These are phyloP conservation scores for Pholiota conissans DNA, from an alignment of 768 basidiomycete species.

Conservation along the genomic window DNA sequence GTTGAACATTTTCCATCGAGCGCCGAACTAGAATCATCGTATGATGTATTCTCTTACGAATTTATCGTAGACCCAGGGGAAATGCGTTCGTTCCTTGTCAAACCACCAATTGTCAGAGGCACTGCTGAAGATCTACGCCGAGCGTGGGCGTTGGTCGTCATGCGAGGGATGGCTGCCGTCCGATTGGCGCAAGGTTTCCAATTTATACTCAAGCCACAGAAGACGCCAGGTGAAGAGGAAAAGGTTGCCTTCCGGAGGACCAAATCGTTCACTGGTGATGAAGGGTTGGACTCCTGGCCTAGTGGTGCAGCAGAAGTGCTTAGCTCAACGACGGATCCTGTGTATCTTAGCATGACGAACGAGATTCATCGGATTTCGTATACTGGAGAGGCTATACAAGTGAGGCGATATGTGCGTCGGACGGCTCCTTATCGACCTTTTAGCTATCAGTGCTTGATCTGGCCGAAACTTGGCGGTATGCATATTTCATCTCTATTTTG, in stretches of 20 bases:
- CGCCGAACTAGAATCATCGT: slow-evolving; percentile 72
- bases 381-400: slow-evolving; percentile 87
- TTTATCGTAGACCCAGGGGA: slow-evolving; percentile 84
- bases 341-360: slow-evolving; percentile 93
- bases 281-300: slow-evolving; percentile 56
- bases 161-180: slow-evolving; percentile 93
- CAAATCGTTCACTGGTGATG: slow-evolving; percentile 56
- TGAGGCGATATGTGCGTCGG: slow-evolving; percentile 80
- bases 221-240: slow-evolving; percentile 28
- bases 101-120: slow-evolving; percentile 51
- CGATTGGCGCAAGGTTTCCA: slow-evolving; percentile 94
- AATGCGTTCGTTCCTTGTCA: slow-evolving; percentile 85
- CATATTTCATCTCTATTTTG: neutral
- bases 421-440: slow-evolving; percentile 64
- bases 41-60: slow-evolving; percentile 84
- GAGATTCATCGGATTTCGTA: slow-evolving; percentile 94
- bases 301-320: slow-evolving; percentile 67
- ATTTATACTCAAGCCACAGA: slow-evolving; percentile 65
- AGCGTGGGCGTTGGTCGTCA: slow-evolving; percentile 76
- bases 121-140: slow-evolving; percentile 58
- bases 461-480: slow-evolving; percentile 81
- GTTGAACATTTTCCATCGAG: slow-evolving; percentile 84
- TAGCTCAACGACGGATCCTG: slow-evolving; percentile 60
- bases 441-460: slow-evolving; percentile 87
- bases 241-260: slow-evolving; percentile 41